These are phyloP conservation scores for Henckelia pumila DNA, from an alignment of 257 asterid genomes.

Conservation along the genomic window DNA sequence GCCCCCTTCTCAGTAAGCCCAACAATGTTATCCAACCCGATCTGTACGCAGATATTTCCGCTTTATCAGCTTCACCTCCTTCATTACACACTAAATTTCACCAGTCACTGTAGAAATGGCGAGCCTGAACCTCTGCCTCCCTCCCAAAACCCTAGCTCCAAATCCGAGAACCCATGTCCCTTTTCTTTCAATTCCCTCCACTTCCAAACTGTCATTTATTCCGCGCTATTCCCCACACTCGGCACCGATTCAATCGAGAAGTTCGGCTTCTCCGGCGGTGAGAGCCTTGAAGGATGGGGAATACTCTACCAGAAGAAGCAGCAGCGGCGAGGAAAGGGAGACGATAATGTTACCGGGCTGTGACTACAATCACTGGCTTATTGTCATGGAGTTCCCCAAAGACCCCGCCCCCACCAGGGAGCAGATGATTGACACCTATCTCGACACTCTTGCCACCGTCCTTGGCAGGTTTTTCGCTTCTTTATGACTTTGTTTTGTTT, in stretches of 20 bases:
- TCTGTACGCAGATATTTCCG: background rate
- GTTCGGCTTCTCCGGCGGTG: conserved; percentile 35
- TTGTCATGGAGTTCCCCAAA: conserved; percentile 96
- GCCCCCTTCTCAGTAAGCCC: background rate
- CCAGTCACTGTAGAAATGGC: conserved; percentile 43
- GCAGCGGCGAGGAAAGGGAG: conserved; percentile 70
- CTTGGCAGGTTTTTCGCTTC: conserved; percentile 64
- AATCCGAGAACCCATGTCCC: conserved; percentile 31
- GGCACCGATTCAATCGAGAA: conserved; percentile 35
- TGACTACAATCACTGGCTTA: conserved; percentile 96
- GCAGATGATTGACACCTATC: conserved; percentile 97
- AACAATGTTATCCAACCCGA: background rate
- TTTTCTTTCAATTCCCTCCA: conserved; percentile 34
- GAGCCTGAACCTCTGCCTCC: conserved; percentile 43
- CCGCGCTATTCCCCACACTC: conserved; percentile 37
- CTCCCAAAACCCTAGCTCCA: conserved; percentile 52
- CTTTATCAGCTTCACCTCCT: conserved; percentile 41
- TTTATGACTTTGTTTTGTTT: background rate
- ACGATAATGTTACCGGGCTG: conserved; percentile 97
- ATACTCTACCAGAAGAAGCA: conserved; percentile 56
- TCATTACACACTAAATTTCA: background rate
- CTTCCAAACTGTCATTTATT: conserved; percentile 39
- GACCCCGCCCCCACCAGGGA: conserved; percentile 98
- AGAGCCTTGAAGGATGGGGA: conserved; percentile 63
- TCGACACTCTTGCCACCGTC: conserved; percentile 82